Evolutionary conservation across 306 rosid genomes (phyloP), one percentile per base, ranked within the genome.

Genomic region (Inga leiocalycina): DNA sequence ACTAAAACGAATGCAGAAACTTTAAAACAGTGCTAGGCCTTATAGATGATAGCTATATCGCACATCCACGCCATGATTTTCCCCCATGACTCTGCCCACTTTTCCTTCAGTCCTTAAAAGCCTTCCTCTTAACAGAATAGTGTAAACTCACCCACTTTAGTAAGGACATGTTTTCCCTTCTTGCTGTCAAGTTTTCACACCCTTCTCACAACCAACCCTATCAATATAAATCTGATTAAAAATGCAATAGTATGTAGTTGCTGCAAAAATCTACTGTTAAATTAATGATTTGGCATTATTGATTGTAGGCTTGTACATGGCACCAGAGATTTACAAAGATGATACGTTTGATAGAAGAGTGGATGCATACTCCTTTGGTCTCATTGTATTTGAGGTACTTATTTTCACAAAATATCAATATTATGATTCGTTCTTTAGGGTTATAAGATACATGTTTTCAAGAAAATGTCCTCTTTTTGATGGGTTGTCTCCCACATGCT

Each of bases 331-430:
- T 83, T 94, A 89, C 94, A 92, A 41, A 80, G 91, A 90, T 79
- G 93, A 91, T 57, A 86, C 88, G 75, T 97, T 97, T 82, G 94
- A 88, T 83, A 94, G 94, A 88, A 90, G 94, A 73, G 98, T 84
- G 82, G 99, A 97, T 88, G 89, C 90, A 8, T 97, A 90, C 86
- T 91, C 98, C 78, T 97, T 94, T 57, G 99, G 98, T 79, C 97
- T 97, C 72, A 79, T 97, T 84, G 49, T 97, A 78, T 92, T 91
- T 32, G 99, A 97, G 99, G 99, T 97, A 87, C 69, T 77, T 45
- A 54, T 71, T 69, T 79, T 81, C 51, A 35, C 72, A 44, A 68
- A 54, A 49, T 64, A 75, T 73, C 34, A 14, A 14, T 61, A 45
- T 67, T 82, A 75, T 74, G 57, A 52, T 80, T 44, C 86, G 66